Base-by-base conservation (phyloP, 2,329 filamentous ascomycete genomes). In the Thelonectria blattea region DNA sequence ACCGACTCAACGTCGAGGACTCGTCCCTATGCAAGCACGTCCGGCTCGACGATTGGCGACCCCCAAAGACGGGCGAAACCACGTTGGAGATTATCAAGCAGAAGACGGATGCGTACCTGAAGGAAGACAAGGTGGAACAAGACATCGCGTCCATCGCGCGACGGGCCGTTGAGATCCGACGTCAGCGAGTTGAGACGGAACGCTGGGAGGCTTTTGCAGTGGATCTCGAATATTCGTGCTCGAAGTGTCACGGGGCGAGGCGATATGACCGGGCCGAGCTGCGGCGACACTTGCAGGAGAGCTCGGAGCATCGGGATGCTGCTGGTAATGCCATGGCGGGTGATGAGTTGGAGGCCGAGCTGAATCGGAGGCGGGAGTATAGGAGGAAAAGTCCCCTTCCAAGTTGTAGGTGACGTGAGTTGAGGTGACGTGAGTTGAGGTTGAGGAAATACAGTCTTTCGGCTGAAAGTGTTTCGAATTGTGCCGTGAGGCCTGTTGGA, bases 1-100 rank as follows among this genome's bases (percentile, higher is more conserved):
- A 30, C 27, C 32, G 61, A 3, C 58, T 63, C 27, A 58, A 61
- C 1, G 54, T 58, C 0, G n/a, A 45, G 3, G 50, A 51, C 1
- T n/a, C 45, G 1, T 30, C 27, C 8, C 51, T 63, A 11, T 24
- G 43, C 3, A 24, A 18, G 3, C 3, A 24, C 22, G 5, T 58
- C 0, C 2, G 24, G 1, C 51, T 63, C 0, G 58, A 63, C 32
- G 58, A 59, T 0, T 62, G 61, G 61, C 54, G 50, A 0, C 61
- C 61, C 0, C 3, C 15, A 1, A 32, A 37, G 6, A 60, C 55
- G 0, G 59, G 59, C 0, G 2, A 46, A 1, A 45, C 8, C 0
- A 64, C 55, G 0, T 14, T 64, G 9, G 5, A 7, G 0, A 18
- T 27, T 0, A 59, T 62, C 0, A 20, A 11, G 11, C 1, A 4